These are phyloP conservation scores for Neurospora sp. DNA, from an alignment of 495 filamentous ascomycete genomes.

Conservation along the genomic window DNA sequence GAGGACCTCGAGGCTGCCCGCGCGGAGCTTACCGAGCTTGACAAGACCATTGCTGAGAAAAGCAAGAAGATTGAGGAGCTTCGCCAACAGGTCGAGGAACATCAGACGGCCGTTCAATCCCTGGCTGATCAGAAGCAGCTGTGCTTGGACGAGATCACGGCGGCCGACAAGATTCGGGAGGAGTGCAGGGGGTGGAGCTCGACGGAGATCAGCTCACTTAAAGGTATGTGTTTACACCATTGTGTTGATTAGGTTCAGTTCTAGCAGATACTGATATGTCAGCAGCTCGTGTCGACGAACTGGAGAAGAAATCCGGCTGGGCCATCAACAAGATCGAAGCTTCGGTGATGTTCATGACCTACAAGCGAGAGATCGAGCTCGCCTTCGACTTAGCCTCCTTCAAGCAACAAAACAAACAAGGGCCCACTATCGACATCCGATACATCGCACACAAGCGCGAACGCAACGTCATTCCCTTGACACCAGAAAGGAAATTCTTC, in stretches of 20 bases:
- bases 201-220: slow-evolving; percentile 61
- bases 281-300: slow-evolving; percentile 51
- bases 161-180: slow-evolving; percentile 75
- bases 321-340: slow-evolving; percentile 54
- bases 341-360: slow-evolving; percentile 64
- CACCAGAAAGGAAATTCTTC: slow-evolving; percentile 57
- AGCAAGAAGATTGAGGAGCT: slow-evolving; percentile 53
- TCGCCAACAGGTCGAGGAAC: slow-evolving; percentile 50
- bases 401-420: slow-evolving; percentile 13
- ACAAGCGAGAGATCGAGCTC: slow-evolving; percentile 65
- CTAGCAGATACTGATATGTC: neutral
- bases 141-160: slow-evolving; percentile 62
- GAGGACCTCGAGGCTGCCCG: slow-evolving; percentile 62
- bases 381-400: slow-evolving; percentile 62
- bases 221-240: slow-evolving; percentile 41
- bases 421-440: slow-evolving; percentile 38
- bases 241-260: neutral
- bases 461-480: slow-evolving; percentile 35
- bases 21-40: slow-evolving; percentile 50
- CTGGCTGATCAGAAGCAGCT: slow-evolving; percentile 55
- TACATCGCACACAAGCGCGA: slow-evolving; percentile 45
- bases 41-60: slow-evolving; percentile 60
- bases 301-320: slow-evolving; percentile 74
- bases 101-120: slow-evolving; percentile 49
- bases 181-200: slow-evolving; percentile 84